A percentile compares a stretch with the other conserved stretches of the same genome.
These are phyloP conservation scores for Sclerotinia subarctica DNA, from an alignment of 2,329 filamentous ascomycete species.

Conservation along the genomic window DNA sequence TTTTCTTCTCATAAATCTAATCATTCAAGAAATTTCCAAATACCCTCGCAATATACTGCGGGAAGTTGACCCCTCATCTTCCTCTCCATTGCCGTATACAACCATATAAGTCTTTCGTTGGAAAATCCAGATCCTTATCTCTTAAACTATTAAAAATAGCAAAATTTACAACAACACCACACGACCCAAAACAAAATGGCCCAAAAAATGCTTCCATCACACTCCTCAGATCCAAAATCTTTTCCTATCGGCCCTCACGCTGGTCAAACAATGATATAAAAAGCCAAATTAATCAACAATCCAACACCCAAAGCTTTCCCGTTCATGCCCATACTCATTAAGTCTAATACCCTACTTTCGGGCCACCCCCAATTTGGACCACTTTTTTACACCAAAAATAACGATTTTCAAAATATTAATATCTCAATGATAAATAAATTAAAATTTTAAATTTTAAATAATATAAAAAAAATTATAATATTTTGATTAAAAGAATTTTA, in stretches of 20 bases:
- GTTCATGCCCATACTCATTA: no score
- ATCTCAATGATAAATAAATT: no score
- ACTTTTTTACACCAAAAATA: no score
- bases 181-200: neutral
- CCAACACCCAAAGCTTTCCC: neutral
- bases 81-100: neutral
- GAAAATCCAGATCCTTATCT: neutral
- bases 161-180: neutral
- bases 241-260: no score
- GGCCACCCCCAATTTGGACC: no score
- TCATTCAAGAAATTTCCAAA: neutral
- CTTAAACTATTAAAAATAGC: neutral
- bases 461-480: no score
- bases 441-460: no score
- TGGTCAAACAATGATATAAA: neutral
- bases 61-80: neutral
- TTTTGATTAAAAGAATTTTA: no score
- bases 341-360: no score
- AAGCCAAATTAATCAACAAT: neutral
- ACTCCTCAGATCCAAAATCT: neutral
- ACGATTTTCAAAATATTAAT: no score
- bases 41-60: no score
- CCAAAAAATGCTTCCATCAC: no score
- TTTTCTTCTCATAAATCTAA: neutral
- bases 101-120: neutral